Base-by-base conservation (phyloP, 495 filamentous ascomycete genomes). In the Neurospora africana region DNA sequence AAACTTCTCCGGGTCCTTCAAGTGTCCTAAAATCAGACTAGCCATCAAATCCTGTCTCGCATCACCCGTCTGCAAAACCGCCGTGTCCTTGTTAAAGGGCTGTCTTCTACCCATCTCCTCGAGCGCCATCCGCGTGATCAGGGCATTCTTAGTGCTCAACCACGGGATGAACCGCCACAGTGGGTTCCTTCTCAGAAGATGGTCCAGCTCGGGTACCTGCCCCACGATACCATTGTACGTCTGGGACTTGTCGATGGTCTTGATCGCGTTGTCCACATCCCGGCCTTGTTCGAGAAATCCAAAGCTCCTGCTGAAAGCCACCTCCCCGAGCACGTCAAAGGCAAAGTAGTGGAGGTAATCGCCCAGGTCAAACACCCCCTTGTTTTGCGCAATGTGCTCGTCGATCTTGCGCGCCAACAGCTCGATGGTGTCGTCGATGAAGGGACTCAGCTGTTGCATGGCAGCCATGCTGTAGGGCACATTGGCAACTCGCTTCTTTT, bases 251-350 rank as follows among this genome's bases (percentile, higher is more conserved):
- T 88, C 86, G 68, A 87, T 87, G 7, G 82, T 84, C 77, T 80
- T 82, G 73, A 87, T 85, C 9, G 86, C 84, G 61, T 81, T 74
- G 68, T 90, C 87, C 53, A 91, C 84, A 72, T 91, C 90, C 35
- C 84, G 71, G 5, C 85, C 87, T 9, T 86, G 81, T 27, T 83
- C 82, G 3, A 92, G 74, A 74, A 92, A 92, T 1, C 90, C 90
- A 73, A 90, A 89, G 7, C 82, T 84, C n/a, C 87, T 81, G 68
- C 85, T 86, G 73, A 89, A 92, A 0, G 89, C 89, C 17, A 92
- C 84, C 76, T 89, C 87, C 35, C 86, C 86, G 8, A 89, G 80
- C 13, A 89, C 86, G 77, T 90, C 86, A 76, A 87, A 87, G 5
- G 87, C 84, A 73, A 86, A 87, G 71, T 81, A 88, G 75, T 87